Evolutionary conservation across 2,329 filamentous ascomycete species (phyloP).

Genomic region (Plectosphaerella plurivora): DNA sequence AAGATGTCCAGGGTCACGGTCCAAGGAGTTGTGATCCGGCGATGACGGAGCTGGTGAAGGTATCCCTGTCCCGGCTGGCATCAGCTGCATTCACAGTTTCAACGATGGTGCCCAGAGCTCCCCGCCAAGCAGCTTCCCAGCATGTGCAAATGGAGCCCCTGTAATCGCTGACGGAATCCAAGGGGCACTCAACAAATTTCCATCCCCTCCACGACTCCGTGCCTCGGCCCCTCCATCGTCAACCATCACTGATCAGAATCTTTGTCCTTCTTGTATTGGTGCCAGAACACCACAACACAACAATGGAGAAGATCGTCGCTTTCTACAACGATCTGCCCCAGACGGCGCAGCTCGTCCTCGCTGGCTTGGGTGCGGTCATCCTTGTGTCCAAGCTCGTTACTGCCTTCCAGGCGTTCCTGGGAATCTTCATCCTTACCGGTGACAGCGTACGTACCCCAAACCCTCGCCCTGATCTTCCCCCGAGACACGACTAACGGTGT

Average conservation of each 20-base stretch:
- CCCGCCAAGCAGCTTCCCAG: no score
- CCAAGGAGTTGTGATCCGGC: no score
- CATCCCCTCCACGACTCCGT: not conserved
- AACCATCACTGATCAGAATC: not conserved
- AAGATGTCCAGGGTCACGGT: no score
- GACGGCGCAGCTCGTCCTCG: conserved; percentile 39
- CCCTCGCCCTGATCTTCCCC: not conserved
- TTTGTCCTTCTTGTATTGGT: not conserved
- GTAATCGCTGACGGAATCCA: not conserved
- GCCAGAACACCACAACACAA: not conserved
- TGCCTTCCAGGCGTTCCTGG: conserved; percentile 58
- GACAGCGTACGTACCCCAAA: conserved; percentile 46
- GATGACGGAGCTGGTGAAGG: no score
- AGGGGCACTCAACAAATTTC: not conserved
- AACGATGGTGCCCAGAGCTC: no score
- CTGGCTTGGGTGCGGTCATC: conserved; percentile 54
- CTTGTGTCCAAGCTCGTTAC: conserved; percentile 52
- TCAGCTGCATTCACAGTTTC: no score
- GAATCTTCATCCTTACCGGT: conserved; percentile 63
- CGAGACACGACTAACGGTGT: not conserved
- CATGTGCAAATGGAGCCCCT: not conserved
- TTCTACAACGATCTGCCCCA: conserved; percentile 37
- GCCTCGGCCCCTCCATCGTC: not conserved
- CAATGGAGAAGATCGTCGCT: conserved; percentile 18
- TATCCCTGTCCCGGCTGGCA: no score